Percentiles rank a stretch among this genome's conserved stretches.
Conservation (phyloP, 2,329 filamentous ascomycete genomes). For the Neofusicoccum parvum region DNA sequence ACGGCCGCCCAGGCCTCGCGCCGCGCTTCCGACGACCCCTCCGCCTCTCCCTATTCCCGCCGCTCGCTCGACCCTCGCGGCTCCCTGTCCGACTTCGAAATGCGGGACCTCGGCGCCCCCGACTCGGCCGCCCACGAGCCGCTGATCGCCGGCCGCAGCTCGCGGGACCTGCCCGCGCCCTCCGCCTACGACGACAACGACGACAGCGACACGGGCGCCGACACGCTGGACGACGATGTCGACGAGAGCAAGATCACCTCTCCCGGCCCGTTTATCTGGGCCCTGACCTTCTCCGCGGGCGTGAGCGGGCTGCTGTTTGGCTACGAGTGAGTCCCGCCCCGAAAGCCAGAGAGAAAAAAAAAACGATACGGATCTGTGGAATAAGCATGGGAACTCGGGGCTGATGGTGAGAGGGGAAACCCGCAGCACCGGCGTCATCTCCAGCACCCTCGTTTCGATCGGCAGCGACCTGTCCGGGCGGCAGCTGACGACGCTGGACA, state of each 20-base stretch:
- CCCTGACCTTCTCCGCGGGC: constrained; percentile 59
- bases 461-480: constrained; percentile 55
- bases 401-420: no score
- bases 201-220: constrained; percentile 20
- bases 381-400: no score
- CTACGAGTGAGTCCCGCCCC: constrained; percentile 52
- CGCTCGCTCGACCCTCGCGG: background rate
- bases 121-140: constrained; percentile 18
- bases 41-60: background rate
- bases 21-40: background rate
- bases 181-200: background rate
- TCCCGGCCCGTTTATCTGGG: constrained; percentile 53
- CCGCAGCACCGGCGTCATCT: constrained; percentile 60
- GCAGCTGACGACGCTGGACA: constrained; percentile 55
- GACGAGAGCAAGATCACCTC: constrained; percentile 35
- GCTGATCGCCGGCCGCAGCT: constrained; percentile 10
- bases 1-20: background rate
- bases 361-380: no score
- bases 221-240: constrained; percentile 25
- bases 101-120: constrained; percentile 8
- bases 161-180: background rate
- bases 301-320: constrained; percentile 63
- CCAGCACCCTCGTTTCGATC: constrained; percentile 61
- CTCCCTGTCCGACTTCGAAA: constrained; percentile 2
- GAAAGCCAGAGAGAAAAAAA: background rate